These are phyloP conservation scores for Paxillus ammoniavirescens DNA, from an alignment of 768 basidiomycete species.

Conservation along the genomic window DNA sequence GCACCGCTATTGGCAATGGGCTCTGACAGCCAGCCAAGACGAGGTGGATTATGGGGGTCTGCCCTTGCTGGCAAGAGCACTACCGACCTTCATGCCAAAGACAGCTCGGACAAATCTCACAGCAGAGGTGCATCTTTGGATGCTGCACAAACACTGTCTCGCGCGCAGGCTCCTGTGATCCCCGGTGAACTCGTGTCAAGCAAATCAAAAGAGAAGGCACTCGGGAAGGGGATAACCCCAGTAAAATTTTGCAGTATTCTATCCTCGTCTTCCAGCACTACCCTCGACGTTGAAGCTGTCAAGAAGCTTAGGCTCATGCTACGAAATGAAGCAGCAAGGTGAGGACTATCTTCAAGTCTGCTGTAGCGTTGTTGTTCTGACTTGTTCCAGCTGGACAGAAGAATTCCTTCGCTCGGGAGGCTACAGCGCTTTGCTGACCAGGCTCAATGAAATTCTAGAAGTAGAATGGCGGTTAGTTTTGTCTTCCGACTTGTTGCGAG, in stretches of 20 bases:
- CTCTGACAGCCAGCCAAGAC: constrained; percentile 31
- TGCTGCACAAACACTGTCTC: constrained; percentile 48
- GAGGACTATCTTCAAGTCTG: constrained; percentile 15
- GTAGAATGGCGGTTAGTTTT: constrained; percentile 91
- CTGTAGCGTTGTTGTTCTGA: neutral
- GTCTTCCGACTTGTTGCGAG: neutral
- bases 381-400: constrained; percentile 73
- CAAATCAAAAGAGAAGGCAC: constrained; percentile 51
- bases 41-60: constrained; percentile 23
- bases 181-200: constrained; percentile 35
- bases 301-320: constrained; percentile 87
- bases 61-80: constrained; percentile 31
- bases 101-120: constrained; percentile 40
- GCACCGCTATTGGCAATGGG: constrained; percentile 38
- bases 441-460: constrained; percentile 88
- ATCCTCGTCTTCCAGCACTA: constrained; percentile 61
- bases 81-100: constrained; percentile 24
- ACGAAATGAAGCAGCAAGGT: constrained; percentile 90
- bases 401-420: constrained; percentile 83
- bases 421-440: constrained; percentile 77
- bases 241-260: constrained; percentile 68
- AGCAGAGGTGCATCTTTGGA: constrained; percentile 64
- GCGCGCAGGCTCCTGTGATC: constrained; percentile 49
- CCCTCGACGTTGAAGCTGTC: constrained; percentile 81
- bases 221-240: constrained; percentile 56